Evolutionary conservation across 495 filamentous ascomycete genomes (phyloP).

Genomic region (Staphylotrichum longicolle): DNA sequence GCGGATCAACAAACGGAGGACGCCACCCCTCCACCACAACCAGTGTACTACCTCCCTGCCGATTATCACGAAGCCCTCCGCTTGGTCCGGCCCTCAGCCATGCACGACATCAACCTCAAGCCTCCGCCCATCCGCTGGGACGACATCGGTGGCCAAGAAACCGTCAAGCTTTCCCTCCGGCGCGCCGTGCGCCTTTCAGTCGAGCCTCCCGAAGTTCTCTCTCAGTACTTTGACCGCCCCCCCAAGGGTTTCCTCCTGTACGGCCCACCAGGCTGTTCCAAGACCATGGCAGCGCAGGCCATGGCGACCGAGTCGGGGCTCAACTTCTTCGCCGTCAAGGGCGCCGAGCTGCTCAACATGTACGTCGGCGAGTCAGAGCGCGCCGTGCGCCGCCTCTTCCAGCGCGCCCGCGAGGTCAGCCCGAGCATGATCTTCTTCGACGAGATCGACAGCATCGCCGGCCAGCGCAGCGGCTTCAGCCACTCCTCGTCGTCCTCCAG

Average conservation of each 20-base stretch:
- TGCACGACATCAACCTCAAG: conserved; percentile 87
- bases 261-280: conserved; percentile 93
- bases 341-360: conserved; percentile 94
- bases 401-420: conserved; percentile 77
- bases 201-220: conserved; percentile 57
- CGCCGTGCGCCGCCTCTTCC: conserved; percentile 81
- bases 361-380: conserved; percentile 97
- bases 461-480: conserved; percentile 56
- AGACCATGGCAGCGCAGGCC: conserved; percentile 90
- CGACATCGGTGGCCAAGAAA: conserved; percentile 86
- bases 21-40: background rate
- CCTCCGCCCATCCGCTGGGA: conserved; percentile 82
- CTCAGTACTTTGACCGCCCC: conserved; percentile 47
- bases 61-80: conserved; percentile 47
- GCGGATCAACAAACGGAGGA: background rate
- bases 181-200: conserved; percentile 35
- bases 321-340: conserved; percentile 95
- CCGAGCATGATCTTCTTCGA: conserved; percentile 98
- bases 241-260: conserved; percentile 88
- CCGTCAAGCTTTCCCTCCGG: conserved; percentile 63
- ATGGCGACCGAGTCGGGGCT: conserved; percentile 87
- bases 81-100: conserved; percentile 69
- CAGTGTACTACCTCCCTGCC: conserved; percentile 30
- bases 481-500: conserved; percentile 11
- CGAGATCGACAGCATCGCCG: conserved; percentile 93